These are phyloP conservation scores for Mortierella sp. DNA, from an alignment of 371 early-diverging fungal species.

Conservation along the genomic window DNA sequence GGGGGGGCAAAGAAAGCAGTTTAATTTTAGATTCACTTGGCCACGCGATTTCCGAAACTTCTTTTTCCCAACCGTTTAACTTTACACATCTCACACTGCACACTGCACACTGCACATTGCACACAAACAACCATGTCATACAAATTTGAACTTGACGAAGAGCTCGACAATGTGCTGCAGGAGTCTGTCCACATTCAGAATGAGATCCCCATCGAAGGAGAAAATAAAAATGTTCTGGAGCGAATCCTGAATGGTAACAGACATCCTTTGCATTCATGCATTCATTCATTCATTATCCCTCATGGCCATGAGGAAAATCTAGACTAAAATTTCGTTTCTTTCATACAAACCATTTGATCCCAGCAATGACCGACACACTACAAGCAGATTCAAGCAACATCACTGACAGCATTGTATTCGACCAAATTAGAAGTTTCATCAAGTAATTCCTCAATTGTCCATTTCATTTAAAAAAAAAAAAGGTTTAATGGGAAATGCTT, in stretches of 20 bases:
- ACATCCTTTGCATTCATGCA: no score
- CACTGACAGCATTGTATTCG: conserved; percentile 65
- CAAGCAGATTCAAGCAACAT: conserved; percentile 74
- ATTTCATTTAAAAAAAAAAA: no score
- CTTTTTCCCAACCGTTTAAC: no score
- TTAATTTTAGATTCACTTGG: no score
- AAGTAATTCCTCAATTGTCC: conserved; percentile 60
- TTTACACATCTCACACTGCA: no score
- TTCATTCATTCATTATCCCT: no score
- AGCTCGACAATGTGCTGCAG: conserved; percentile 78
- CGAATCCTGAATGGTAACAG: conserved; percentile 64
- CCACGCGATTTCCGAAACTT: no score
- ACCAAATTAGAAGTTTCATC: conserved; percentile 77
- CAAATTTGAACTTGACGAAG: conserved; percentile 78
- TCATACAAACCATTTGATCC: no score
- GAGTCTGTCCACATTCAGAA: conserved; percentile 67
- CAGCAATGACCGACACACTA: conserved; percentile 73
- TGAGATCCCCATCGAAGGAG: conserved; percentile 70
- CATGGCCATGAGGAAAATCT: no score
- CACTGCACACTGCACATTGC: background rate
- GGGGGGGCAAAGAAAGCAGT: no score
- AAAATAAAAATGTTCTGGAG: conserved; percentile 65
- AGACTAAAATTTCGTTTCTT: no score
- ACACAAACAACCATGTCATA: conserved; percentile 52
- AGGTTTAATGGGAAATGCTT: no score